phyloP scores from a whole-genome alignment of 495 filamentous ascomycete genomes.

The Emericellopsis terricola region DNA sequence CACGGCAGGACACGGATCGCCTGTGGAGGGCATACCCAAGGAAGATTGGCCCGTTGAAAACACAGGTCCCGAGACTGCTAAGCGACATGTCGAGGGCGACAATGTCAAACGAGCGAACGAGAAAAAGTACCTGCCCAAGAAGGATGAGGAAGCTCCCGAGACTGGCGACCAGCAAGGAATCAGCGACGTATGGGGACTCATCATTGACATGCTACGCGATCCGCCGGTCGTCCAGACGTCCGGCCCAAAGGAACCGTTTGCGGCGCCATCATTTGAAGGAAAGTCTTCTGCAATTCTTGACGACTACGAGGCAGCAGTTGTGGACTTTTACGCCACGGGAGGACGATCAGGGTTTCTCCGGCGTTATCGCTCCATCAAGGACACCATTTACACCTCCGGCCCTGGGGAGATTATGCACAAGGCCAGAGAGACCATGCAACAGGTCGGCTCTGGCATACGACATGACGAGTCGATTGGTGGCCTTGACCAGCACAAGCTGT shows the following conservation, averaged over 20 bases:
- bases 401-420: neutral
- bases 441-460: neutral
- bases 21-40: too few species aligned
- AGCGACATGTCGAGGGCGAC: neutral
- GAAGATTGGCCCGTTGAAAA: neutral
- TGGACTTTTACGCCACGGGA: neutral
- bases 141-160: neutral
- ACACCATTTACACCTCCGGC: neutral
- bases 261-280: too few species aligned
- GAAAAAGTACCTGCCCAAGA: neutral
- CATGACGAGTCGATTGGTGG: too few species aligned
- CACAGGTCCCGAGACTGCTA: neutral
- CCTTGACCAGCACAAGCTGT: neutral
- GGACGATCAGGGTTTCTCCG: neutral
- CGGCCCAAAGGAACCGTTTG: neutral
- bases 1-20: too few species aligned
- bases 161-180: neutral
- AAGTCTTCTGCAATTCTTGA: neutral
- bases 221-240: neutral
- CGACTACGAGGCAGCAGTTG: neutral
- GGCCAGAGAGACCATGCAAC: neutral
- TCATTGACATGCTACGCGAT: neutral
- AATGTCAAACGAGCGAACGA: neutral
- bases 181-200: neutral
- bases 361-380: neutral